Percentiles rank a stretch among this genome's conserved stretches.
Conservation (phyloP, 1,139 yeast species). For the Entelexis paramagnoliae region DNA sequence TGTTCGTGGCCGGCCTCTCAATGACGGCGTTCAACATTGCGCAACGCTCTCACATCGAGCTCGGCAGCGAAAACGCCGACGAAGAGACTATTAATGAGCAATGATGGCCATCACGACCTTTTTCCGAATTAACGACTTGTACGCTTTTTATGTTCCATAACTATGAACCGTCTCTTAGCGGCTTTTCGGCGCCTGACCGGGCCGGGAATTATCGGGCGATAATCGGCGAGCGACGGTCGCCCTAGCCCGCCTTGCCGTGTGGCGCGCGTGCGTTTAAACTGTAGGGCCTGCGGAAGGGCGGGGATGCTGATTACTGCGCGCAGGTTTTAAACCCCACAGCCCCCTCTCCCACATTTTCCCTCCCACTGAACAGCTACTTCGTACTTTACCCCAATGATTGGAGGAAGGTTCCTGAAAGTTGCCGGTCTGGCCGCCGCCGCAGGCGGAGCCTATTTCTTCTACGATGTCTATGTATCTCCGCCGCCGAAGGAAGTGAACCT, state of each 20-base stretch:
- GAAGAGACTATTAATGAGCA: neutral
- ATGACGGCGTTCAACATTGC: constrained; percentile 2
- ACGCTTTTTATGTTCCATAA: neutral
- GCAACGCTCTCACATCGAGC: neutral
- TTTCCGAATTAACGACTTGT: neutral
- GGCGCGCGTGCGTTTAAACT: neutral
- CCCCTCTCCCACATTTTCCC: neutral
- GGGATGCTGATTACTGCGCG: constrained; percentile 1
- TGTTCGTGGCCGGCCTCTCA: constrained; percentile 9
- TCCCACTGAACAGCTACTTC: no score
- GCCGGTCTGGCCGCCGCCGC: constrained; percentile 2
- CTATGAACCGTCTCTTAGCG: neutral
- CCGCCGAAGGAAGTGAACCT: neutral
- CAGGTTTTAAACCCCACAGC: neutral
- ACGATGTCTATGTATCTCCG: neutral
- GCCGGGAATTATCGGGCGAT: neutral
- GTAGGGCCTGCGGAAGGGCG: neutral
- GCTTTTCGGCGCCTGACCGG: neutral
- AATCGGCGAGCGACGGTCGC: neutral
- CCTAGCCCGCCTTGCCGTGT: constrained; percentile 1
- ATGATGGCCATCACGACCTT: neutral
- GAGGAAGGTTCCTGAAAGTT: neutral
- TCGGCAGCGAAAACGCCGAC: neutral
- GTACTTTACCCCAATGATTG: no score
- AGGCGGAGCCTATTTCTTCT: constrained; percentile 3